Base-by-base conservation (phyloP, 345 rosid species). In the Lagerstroemia speciosa region DNA sequence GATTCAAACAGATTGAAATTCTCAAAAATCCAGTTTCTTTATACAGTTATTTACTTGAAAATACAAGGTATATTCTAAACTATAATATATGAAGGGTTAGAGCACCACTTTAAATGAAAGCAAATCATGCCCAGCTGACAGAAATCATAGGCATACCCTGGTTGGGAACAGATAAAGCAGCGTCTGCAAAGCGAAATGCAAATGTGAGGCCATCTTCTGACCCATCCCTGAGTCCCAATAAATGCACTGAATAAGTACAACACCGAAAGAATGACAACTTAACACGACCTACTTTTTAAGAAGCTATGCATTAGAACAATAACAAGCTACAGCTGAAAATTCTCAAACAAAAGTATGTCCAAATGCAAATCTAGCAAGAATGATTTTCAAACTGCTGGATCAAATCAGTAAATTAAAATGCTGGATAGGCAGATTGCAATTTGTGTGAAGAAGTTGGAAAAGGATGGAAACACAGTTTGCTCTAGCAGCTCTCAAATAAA, bases 151-250 rank as follows among this genome's bases (percentile, higher is more conserved):
- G 68, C 79, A 64, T 88, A 94, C 99, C 99, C 76, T 91, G 98
- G 83, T 88, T 91, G 73, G 97, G 88, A 71, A 83, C 76, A 31
- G 98, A 88, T 71, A 76, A 60, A 52, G 91, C 80, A 71, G 90
- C 83, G 82, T 94, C 99, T 16, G 96, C 90, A 83, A 94, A 94
- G 71, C 99, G 93, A 80, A 94, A 94, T 69, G 96, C 89, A 85
- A 94, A 94, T 70, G 93, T 76, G 77, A 88, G 87, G 58, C 98
- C 90, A 73, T 91, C 99, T 76, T 89, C 99, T 64, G 97, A 82
- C 24, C 83, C 93, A 83, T 82, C 89, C 87, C 97, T 94, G 85
- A 48, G 72, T 73, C 66, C 73, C 74, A 81, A 55, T 65, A 27
- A 65, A 65, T 50, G 71, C 29, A 8, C 9, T 68, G 34, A 22